Evolutionary conservation across 306 rosid genomes (phyloP), one percentile per base, ranked within the genome.

Genomic region (Prinsepia uniflora): DNA sequence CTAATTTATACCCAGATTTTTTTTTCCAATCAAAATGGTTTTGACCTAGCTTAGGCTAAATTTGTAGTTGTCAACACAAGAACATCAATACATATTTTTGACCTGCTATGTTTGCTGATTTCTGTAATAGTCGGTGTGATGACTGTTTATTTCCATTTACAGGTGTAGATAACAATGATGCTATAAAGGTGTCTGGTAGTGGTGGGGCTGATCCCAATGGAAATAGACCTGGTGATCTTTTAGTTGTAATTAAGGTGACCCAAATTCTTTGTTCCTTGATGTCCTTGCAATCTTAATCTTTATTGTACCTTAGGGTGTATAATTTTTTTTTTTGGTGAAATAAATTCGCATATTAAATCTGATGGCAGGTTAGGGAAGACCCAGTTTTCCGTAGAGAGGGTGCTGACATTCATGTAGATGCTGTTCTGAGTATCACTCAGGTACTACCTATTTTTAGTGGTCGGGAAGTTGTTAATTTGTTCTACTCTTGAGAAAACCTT

Each of bases 161-260:
- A 92, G 98, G 98, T 57, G 85, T 90, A 36, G 96, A 83, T 63
- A 82, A 81, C 79, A 85, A 81, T 60, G 92, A 89, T 71, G 88
- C 86, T 53, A 58, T 89, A 50, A 85, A 76, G 82, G 86, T 88
- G 53, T 74, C 22, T 63, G 76, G 89, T 82, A 88, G 89, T 48
- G 98, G 98, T 44, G 96, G 96, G 71, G 90, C 92, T 36, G 96
- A 92, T 84, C 96, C 98, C 7, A 92, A 92, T 57, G 98, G 96
- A 76, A 82, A 79, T 79, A 89, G 86, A 5, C 89, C 92, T 40
- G 96, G 98, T 72, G 96, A 92, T 82, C 96, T 90, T 72, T 88
- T 63, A 74, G 86, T 92, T 81, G 78, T 86, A 62, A 78, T 92
- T 64, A 89, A 80, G 90, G 96, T 89, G 71, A 63, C 65, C 40